These are phyloP conservation scores for Truncatella angustata DNA, from an alignment of 2,329 filamentous ascomycete genomes.

Conservation along the genomic window DNA sequence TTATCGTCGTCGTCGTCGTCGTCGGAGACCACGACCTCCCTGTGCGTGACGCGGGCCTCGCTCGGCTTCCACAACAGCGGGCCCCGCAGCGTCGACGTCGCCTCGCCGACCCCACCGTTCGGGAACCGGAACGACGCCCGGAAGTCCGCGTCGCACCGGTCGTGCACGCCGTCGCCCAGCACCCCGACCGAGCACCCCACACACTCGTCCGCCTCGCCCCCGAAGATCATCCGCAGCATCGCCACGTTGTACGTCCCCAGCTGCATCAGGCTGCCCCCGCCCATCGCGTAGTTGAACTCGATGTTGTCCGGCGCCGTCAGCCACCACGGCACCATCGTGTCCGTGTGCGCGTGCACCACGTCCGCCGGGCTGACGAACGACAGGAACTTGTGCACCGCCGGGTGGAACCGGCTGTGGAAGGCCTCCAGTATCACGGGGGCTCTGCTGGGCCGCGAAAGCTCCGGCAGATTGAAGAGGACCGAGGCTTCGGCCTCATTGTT, in stretches of 20 bases:
- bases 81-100: conserved; percentile 27
- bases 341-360: conserved; percentile 24
- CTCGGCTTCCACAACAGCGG: conserved; percentile 18
- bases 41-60: conserved; percentile 17
- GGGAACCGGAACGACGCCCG: conserved; percentile 31
- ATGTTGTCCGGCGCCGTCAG: conserved; percentile 28
- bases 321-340: conserved; percentile 16
- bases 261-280: conserved; percentile 27
- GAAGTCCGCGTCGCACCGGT: conserved; percentile 33
- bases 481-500: conserved; percentile 35
- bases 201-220: conserved; percentile 36
- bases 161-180: conserved; percentile 26
- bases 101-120: conserved; percentile 28
- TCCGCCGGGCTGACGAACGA: conserved; percentile 25
- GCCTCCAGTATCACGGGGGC: conserved; percentile 40
- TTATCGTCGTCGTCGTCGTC: no score
- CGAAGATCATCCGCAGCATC: conserved; percentile 36
- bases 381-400: conserved; percentile 30
- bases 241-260: conserved; percentile 39
- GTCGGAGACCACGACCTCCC: conserved; percentile 21
- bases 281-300: conserved; percentile 23
- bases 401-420: conserved; percentile 40
- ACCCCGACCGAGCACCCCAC: conserved; percentile 26
- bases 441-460: conserved; percentile 23
- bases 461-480: conserved; percentile 30